These are phyloP conservation scores for Sclerotinia glacialis DNA, from an alignment of 2,329 filamentous ascomycete species.

Conservation along the genomic window DNA sequence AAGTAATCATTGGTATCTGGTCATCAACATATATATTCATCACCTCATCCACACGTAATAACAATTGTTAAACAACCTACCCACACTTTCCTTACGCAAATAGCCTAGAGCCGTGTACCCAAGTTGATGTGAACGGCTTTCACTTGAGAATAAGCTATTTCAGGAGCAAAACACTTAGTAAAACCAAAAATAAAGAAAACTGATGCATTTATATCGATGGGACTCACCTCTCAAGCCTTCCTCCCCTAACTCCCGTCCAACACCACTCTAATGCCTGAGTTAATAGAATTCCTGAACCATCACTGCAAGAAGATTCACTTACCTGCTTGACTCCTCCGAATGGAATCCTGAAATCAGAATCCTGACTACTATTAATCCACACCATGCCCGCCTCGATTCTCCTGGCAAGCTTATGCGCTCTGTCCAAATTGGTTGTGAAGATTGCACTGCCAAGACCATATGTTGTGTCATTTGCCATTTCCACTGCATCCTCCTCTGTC, in stretches of 20 bases:
- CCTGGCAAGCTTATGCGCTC: conserved; percentile 45
- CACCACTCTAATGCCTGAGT: conserved; percentile 40
- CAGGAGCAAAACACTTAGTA: background rate
- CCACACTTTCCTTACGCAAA: background rate
- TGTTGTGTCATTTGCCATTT: conserved; percentile 53
- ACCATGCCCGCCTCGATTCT: conserved; percentile 56
- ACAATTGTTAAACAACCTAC: background rate
- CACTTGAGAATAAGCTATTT: conserved; percentile 39
- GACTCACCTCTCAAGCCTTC: conserved; percentile 41
- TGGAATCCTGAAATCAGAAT: conserved; percentile 46
- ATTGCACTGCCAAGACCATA: conserved; percentile 56
- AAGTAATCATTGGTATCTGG: too few relatives aligned
- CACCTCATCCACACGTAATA: background rate
- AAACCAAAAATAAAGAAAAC: background rate
- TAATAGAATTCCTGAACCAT: background rate
- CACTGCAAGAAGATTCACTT: background rate
- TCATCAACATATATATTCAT: too few relatives aligned
- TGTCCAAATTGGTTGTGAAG: conserved; percentile 53
- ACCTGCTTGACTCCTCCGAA: conserved; percentile 58
- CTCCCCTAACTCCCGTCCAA: conserved; percentile 50
- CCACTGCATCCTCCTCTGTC: conserved; percentile 53
- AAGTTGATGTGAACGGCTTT: conserved; percentile 44
- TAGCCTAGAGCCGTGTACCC: conserved; percentile 31
- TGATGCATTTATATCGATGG: background rate
- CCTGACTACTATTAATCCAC: conserved; percentile 46